phyloP scores from a whole-genome alignment of 441 rosid genomes.

The Euphorbia schlechtendalii region DNA sequence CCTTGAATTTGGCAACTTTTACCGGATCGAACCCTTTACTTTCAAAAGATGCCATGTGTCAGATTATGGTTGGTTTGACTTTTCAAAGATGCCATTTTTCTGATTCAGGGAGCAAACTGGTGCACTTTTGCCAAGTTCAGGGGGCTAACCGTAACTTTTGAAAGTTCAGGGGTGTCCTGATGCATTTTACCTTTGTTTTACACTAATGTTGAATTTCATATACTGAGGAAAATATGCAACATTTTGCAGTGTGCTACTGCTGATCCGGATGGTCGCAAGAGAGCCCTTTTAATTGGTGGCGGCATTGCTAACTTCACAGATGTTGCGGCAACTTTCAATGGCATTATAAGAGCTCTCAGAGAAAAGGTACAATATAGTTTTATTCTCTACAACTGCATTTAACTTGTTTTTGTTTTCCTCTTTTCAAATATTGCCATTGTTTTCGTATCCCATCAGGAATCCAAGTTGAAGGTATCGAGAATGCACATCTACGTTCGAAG shows the following conservation, averaged over 20 bases:
- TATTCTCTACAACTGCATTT: not conserved
- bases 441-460: conserved; percentile 37
- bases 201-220: not conserved
- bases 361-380: conserved; percentile 50
- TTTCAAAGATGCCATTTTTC: no score
- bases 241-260: conserved; percentile 70
- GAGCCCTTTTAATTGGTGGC: conserved; percentile 87
- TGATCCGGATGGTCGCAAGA: conserved; percentile 77
- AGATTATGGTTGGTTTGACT: no score
- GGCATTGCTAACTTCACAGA: conserved; percentile 94
- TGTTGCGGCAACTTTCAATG: conserved; percentile 86
- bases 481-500: conserved; percentile 87
- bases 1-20: no score
- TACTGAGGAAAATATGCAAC: conserved; percentile 11
- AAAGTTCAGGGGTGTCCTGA: no score
- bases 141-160: no score
- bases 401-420: conserved; percentile 7
- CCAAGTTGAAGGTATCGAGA: conserved; percentile 81
- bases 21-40: no score
- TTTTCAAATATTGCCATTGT: not conserved
- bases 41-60: no score
- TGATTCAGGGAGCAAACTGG: no score
- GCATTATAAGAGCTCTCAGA: conserved; percentile 74
- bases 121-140: no score
- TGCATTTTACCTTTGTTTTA: not conserved